Evolutionary conservation across 257 asterid genomes (phyloP), one percentile per base, ranked within the genome.

Genomic region (Nyctanthes arbortristis): DNA sequence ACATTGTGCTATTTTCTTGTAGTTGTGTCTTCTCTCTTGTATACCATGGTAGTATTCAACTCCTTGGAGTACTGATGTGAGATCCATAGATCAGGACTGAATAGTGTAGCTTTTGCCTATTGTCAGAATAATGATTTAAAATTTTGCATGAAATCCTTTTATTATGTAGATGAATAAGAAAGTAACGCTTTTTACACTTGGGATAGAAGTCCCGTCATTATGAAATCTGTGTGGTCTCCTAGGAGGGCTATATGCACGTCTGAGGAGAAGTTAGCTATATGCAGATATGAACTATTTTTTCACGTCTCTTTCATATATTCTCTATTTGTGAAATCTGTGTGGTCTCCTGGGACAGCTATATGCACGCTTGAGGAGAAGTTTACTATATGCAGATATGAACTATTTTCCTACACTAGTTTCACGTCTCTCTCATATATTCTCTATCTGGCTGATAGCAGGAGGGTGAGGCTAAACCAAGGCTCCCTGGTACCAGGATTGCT

Each of bases 401-500:
- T 25, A 24, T 20, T 63, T 25, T 35, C n/a, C 32, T 2, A 39
- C 34, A n/a, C n/a, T n/a, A 0, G 9, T 9, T 30, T n/a, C n/a
- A 40, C 49, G n/a, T 12, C 35, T 65, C 40, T 7, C 65, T 58
- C 27, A 25, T n/a, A 14, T 13, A 56, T 55, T 30, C 52, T 11
- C 25, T 18, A 61, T 30, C 27, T 65, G 65, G 47, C 56, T 43
- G 63, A 37, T 33, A 59, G 79, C 82, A 87, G 96, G 86, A 74
- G 22, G 88, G 87, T n/a, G 89, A 93, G 36, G 91, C 85, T 63
- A 90, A 82, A 83, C 81, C 81, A 24, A 88, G 98, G 84, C 61
- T 72, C 65, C 70, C 89, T 2, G 94, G 94, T 30, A 85, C 88
- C 24, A 84, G 98, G 73, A 86, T 93, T 59, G 97, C 97, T 45